Conservation (phyloP, 345 rosid species). For the Mercurialis annua region DNA sequence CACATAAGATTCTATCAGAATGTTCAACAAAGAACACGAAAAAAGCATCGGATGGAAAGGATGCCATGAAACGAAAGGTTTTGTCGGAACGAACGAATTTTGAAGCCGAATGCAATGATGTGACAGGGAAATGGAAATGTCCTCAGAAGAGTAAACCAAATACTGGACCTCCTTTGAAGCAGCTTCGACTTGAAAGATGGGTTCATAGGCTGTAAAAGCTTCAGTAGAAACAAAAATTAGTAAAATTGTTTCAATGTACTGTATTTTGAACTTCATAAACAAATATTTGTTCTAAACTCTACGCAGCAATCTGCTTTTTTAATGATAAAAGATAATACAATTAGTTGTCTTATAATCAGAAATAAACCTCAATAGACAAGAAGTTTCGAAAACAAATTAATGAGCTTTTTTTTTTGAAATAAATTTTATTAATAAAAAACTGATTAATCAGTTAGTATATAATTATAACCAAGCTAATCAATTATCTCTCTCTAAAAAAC, state of each 20-base stretch:
- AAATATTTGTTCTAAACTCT: too few species aligned
- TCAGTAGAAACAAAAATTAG: background rate
- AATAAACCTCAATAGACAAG: too few species aligned
- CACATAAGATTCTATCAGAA: slow-evolving; percentile 20
- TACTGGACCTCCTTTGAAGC: slow-evolving; percentile 72
- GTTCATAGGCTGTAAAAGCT: slow-evolving; percentile 36
- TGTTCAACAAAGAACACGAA: slow-evolving; percentile 29
- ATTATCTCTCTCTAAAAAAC: too few species aligned
- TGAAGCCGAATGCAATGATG: slow-evolving; percentile 18
- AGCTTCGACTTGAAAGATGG: slow-evolving; percentile 83
- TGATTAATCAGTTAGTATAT: too few species aligned
- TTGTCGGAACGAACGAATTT: slow-evolving; percentile 51
- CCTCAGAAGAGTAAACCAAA: slow-evolving; percentile 70
- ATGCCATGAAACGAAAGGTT: slow-evolving; percentile 35
- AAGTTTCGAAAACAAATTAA: too few species aligned
- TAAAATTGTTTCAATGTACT: background rate
- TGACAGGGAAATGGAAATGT: slow-evolving; percentile 69
- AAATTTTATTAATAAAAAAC: too few species aligned
- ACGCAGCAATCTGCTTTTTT: too few species aligned
- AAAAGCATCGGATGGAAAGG: slow-evolving; percentile 11
- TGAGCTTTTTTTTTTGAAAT: too few species aligned
- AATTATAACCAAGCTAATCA: too few species aligned
- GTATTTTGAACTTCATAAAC: too few species aligned
- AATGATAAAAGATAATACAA: too few species aligned
- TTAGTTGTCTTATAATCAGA: too few species aligned